A percentile compares a stretch with the other conserved stretches of the same genome.
These are phyloP conservation scores for Alternaria triticimaculans DNA, from an alignment of 2,329 filamentous ascomycete species.

Conservation along the genomic window DNA sequence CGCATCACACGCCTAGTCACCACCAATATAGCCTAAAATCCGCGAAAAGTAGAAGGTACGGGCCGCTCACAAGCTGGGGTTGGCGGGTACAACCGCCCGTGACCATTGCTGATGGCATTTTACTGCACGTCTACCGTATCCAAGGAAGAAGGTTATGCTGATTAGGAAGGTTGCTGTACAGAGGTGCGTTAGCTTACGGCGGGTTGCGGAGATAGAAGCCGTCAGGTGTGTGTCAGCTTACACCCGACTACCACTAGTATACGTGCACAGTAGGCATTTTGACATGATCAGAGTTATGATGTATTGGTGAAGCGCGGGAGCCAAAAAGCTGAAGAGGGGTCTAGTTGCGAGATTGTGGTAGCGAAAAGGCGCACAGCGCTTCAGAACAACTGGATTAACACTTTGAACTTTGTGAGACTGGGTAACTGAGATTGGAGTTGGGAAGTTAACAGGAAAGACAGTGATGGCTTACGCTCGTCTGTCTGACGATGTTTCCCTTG, in stretches of 20 bases:
- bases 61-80: neutral
- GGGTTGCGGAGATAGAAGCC: neutral
- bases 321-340: neutral
- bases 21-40: constrained; percentile 6
- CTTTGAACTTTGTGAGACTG: neutral
- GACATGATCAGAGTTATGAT: neutral
- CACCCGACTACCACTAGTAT: neutral
- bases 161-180: neutral
- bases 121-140: neutral
- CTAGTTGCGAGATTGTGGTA: neutral
- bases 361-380: neutral
- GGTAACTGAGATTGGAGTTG: neutral
- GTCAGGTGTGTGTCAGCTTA: neutral
- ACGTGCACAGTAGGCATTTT: neutral
- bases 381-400: neutral
- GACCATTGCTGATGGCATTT: neutral
- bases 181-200: neutral
- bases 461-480: constrained; percentile 4
- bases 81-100: neutral
- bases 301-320: neutral
- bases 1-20: neutral
- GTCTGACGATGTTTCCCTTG: neutral
- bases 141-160: neutral
- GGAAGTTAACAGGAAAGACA: neutral
- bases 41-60: neutral